These are phyloP conservation scores for Phytophthora fragariaefolia DNA, from an alignment of 352 stramenopile species.

Conservation along the genomic window DNA sequence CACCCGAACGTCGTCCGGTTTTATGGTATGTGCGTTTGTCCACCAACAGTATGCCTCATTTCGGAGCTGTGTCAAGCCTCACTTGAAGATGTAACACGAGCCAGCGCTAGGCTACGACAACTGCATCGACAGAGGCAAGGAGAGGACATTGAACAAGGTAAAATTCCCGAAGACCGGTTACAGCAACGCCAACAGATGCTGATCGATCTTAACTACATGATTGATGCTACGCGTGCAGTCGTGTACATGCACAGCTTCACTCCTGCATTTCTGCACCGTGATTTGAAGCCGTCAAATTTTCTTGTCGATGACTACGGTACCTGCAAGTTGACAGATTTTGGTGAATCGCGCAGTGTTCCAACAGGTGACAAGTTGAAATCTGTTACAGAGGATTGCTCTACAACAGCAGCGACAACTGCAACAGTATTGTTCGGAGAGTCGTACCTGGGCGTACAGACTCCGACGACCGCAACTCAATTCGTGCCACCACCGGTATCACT, in stretches of 20 bases:
- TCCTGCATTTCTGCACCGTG: conserved; percentile 71
- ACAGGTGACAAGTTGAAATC: conserved; percentile 20
- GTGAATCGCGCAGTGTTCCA: conserved; percentile 56
- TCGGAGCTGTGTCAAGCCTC: conserved; percentile 60
- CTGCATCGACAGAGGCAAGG: conserved; percentile 17
- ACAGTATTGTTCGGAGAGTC: conserved; percentile 33
- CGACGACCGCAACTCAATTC: conserved; percentile 21
- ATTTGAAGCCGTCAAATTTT: conserved; percentile 79
- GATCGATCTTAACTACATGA: conserved; percentile 70
- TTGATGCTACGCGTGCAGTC: conserved; percentile 65
- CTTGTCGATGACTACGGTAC: conserved; percentile 53
- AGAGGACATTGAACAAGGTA: conserved; percentile 15
- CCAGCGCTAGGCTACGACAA: conserved; percentile 31
- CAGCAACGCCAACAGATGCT: conserved; percentile 46
- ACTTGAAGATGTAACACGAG: conserved; percentile 49
- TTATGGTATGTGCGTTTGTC: conserved; percentile 84
- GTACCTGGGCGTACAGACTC: conserved; percentile 29
- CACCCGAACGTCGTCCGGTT: conserved; percentile 88
- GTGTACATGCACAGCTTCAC: conserved; percentile 80
- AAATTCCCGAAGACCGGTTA: conserved; percentile 10
- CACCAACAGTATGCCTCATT: conserved; percentile 76
- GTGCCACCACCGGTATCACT: conserved; percentile 21
- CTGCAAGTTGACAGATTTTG: conserved; percentile 71
- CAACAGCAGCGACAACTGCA: conserved; percentile 20
- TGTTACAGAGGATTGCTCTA: conserved; percentile 18